Evolutionary conservation across 768 basidiomycete genomes (phyloP).

Genomic region (Neoboletus subvelutipes): DNA sequence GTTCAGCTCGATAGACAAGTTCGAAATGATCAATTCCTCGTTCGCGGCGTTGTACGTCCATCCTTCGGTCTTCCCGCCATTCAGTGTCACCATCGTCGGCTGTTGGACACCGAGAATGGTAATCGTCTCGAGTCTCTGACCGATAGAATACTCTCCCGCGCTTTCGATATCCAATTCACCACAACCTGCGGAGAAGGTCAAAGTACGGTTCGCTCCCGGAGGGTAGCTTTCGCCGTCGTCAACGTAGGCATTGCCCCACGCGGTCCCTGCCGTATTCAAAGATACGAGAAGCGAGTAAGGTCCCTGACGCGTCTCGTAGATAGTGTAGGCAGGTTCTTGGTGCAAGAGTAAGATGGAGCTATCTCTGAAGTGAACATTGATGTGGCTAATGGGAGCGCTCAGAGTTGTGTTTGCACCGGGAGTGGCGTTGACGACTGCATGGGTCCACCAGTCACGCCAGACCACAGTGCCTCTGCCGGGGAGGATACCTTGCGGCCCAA

Average conservation of each 20-base stretch:
- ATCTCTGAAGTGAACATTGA: slow-evolving; percentile 75
- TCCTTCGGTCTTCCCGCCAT: slow-evolving; percentile 32
- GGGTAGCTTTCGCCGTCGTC: slow-evolving; percentile 69
- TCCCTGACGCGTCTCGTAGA: slow-evolving; percentile 59
- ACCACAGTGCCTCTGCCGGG: slow-evolving; percentile 56
- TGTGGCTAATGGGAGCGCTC: slow-evolving; percentile 68
- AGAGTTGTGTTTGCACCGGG: slow-evolving; percentile 48
- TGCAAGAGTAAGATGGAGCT: slow-evolving; percentile 66
- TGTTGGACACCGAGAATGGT: slow-evolving; percentile 57
- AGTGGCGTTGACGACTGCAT: slow-evolving; percentile 48
- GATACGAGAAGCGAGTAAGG: slow-evolving; percentile 66
- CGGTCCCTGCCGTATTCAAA: slow-evolving; percentile 44
- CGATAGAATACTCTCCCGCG: slow-evolving; percentile 33
- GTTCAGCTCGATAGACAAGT: slow-evolving; percentile 46
- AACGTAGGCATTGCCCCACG: slow-evolving; percentile 60
- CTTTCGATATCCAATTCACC: slow-evolving; percentile 39
- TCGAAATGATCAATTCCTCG: slow-evolving; percentile 42
- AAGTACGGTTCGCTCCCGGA: slow-evolving; percentile 49
- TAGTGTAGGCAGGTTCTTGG: slow-evolving; percentile 62
- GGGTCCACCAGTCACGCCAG: slow-evolving; percentile 78
- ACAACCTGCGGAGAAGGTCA: slow-evolving; percentile 43
- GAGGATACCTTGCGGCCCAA: slow-evolving; percentile 49
- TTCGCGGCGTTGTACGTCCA: slow-evolving; percentile 43
- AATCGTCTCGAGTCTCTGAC: slow-evolving; percentile 48
- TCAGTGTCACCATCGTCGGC: slow-evolving; percentile 41